These are phyloP conservation scores for Alternaria atra DNA, from an alignment of 2,329 filamentous ascomycete genomes.

Conservation along the genomic window DNA sequence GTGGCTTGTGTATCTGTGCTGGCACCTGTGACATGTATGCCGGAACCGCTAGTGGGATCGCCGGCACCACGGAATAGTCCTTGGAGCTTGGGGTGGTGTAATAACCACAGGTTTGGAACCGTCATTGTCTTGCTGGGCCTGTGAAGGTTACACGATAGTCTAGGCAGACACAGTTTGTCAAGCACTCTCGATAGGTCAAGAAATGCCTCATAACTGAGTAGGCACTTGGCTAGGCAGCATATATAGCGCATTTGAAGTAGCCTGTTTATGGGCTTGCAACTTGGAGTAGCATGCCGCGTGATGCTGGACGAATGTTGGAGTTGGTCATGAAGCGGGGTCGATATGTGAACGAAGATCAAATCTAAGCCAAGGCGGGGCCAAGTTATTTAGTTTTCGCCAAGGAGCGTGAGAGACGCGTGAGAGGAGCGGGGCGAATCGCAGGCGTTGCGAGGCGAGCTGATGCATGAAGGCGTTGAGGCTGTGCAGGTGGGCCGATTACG, in stretches of 20 bases:
- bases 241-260: background rate
- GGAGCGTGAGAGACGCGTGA: constrained; percentile 19
- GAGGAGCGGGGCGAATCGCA: constrained; percentile 30
- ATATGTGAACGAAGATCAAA: constrained; percentile 5
- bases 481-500: constrained; percentile 29
- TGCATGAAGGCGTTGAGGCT: constrained; percentile 48
- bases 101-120: constrained; percentile 27
- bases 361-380: constrained; percentile 23
- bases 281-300: constrained; percentile 1
- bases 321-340: constrained; percentile 15
- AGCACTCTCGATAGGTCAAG: constrained; percentile 17
- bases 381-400: constrained; percentile 18
- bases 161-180: constrained; percentile 11
- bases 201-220: constrained; percentile 15
- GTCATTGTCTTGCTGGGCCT: constrained; percentile 21
- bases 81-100: constrained; percentile 20
- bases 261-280: constrained; percentile 1
- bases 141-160: constrained; percentile 26
- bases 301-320: constrained; percentile 9
- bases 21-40: constrained; percentile 22
- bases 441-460: constrained; percentile 20
- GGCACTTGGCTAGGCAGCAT: constrained; percentile 20
- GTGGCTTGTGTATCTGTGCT: constrained; percentile 23
- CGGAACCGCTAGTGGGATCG: constrained; percentile 18
- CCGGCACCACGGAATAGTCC: constrained; percentile 5